Percentiles rank a stretch among this genome's conserved stretches.
These are phyloP conservation scores for Phoma sp. DNA, from an alignment of 2,329 filamentous ascomycete species.

Conservation along the genomic window DNA sequence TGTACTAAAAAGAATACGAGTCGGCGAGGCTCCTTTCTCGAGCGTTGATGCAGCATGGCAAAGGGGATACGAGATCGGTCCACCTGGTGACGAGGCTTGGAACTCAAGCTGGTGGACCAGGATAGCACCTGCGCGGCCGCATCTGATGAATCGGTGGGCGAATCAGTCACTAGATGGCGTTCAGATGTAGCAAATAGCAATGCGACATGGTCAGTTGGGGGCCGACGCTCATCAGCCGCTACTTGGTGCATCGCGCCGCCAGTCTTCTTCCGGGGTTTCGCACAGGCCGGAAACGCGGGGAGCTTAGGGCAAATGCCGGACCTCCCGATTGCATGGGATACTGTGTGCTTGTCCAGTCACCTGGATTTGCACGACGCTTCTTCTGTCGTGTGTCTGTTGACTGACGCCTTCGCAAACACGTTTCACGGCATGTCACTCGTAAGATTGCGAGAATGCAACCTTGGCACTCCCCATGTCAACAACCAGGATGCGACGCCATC, in stretches of 20 bases:
- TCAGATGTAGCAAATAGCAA: constrained; percentile 10
- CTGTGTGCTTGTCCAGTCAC: constrained; percentile 12
- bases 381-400: constrained; percentile 3
- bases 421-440: not conserved
- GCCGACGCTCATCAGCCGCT: constrained; percentile 27
- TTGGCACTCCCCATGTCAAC: not conserved
- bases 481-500: not conserved
- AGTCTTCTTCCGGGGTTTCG: constrained; percentile 24
- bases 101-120: constrained; percentile 4
- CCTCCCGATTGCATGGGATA: constrained; percentile 15
- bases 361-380: constrained; percentile 12
- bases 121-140: constrained; percentile 2
- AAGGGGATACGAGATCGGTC: constrained; percentile 17
- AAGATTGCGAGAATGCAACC: not conserved
- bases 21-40: constrained; percentile 1
- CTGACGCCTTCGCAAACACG: constrained; percentile 2
- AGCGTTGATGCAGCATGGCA: constrained; percentile 2
- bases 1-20: constrained; percentile 15
- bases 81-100: constrained; percentile 12
- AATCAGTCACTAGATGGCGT: constrained; percentile 8
- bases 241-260: constrained; percentile 7
- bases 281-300: constrained; percentile 27
- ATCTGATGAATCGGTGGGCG: not conserved
- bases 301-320: constrained; percentile 3
- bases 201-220: constrained; percentile 13